Conservation (phyloP, 441 rosid genomes). For the Arabidopsis lyrata region DNA sequence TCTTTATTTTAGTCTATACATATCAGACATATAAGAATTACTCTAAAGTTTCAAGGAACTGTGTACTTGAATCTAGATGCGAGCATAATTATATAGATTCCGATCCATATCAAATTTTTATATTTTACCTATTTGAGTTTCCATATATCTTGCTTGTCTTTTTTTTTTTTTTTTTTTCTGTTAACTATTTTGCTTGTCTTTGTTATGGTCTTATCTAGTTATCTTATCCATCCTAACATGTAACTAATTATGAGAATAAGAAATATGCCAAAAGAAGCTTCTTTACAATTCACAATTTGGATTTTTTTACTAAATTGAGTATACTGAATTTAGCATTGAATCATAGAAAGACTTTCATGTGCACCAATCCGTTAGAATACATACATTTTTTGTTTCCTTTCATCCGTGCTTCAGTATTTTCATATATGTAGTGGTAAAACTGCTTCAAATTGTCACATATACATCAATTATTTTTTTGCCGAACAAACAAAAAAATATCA, state of each 20-base stretch:
- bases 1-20: not conserved
- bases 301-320: not conserved
- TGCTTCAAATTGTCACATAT: conserved; percentile 4
- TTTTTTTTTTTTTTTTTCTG: too few relatives aligned
- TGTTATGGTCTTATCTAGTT: not conserved
- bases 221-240: not conserved
- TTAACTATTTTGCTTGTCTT: not conserved
- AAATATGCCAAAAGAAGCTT: not conserved
- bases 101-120: not conserved
- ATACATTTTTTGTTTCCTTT: too few relatives aligned
- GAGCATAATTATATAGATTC: not conserved
- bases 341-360: conserved; percentile 18
- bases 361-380: not conserved
- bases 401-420: not conserved
- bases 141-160: not conserved
- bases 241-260: not conserved
- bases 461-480: not conserved
- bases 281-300: not conserved
- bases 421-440: not conserved
- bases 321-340: not conserved
- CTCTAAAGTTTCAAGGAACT: not conserved
- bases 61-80: not conserved
- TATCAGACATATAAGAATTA: not conserved
- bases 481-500: too few relatives aligned
- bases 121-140: not conserved